A percentile compares a stretch with the other conserved stretches of the same genome.
Conservation (phyloP, 176 grass and related monocot genomes). For the Aegilops sharonensis region DNA sequence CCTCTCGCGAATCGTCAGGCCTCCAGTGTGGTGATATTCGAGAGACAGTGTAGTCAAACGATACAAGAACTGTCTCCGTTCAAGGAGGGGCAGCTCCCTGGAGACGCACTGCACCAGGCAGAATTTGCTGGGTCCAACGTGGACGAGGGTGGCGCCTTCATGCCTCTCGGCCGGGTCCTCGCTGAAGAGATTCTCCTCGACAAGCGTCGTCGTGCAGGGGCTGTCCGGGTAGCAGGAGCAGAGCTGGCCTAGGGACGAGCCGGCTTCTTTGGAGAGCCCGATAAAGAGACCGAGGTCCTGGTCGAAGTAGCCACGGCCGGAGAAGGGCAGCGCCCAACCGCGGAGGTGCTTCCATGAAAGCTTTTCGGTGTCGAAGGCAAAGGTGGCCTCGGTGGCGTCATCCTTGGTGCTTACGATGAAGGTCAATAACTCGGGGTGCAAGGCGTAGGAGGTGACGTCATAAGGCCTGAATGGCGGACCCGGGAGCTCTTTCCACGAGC, state of each 20-base stretch:
- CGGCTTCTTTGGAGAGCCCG: background rate
- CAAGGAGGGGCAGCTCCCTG: no score
- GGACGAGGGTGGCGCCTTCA: background rate
- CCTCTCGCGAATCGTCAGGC: no score
- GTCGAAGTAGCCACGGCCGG: background rate
- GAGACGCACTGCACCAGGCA: constrained; percentile 5
- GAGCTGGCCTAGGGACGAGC: background rate
- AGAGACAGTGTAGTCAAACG: no score
- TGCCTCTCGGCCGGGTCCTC: no score
- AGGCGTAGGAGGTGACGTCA: background rate
- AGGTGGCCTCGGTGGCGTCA: background rate
- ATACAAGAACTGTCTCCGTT: no score
- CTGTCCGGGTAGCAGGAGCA: background rate
- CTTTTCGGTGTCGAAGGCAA: background rate
- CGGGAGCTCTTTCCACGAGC: no score
- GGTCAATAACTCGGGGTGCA: background rate
- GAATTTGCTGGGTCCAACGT: constrained; percentile 2
- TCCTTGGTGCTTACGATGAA: background rate
- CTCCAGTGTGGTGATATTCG: no score
- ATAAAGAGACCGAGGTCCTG: background rate
- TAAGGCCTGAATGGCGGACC: background rate
- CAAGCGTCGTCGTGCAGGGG: no score
- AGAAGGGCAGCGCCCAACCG: background rate
- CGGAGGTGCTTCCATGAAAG: background rate
- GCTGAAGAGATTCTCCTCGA: no score